Percentiles rank a stretch among this genome's conserved stretches.
Conservation (phyloP, 306 rosid species). For the Quillaja saponaria region DNA sequence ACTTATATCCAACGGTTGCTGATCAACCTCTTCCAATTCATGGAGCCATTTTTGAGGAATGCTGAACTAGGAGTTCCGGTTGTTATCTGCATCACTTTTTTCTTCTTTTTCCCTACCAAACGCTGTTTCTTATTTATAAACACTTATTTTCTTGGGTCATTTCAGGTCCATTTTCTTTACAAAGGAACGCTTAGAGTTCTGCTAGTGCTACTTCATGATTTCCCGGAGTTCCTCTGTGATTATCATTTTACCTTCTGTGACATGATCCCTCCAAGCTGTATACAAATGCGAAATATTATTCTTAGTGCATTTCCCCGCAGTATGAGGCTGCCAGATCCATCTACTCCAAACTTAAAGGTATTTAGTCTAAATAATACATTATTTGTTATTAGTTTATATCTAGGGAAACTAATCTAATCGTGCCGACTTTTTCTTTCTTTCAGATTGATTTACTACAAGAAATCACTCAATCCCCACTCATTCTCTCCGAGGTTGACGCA, state of each 20-base stretch:
- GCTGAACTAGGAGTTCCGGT: conserved; percentile 92
- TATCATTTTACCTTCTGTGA: conserved; percentile 96
- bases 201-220: conserved; percentile 94
- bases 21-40: conserved; percentile 86
- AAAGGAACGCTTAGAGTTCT: conserved; percentile 96
- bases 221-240: conserved; percentile 94
- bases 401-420: conserved; percentile 5
- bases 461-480: conserved; percentile 82
- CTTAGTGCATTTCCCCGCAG: conserved; percentile 97
- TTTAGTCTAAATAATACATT: not conserved
- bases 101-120: conserved; percentile 9
- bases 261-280: conserved; percentile 95
- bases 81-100: conserved; percentile 31
- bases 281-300: conserved; percentile 95
- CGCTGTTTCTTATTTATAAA: not conserved
- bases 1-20: conserved; percentile 81
- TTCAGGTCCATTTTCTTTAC: conserved; percentile 77
- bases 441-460: conserved; percentile 97
- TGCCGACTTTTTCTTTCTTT: conserved; percentile 19
- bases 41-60: conserved; percentile 96
- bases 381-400: conserved; percentile 6
- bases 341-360: conserved; percentile 92
- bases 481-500: conserved; percentile 91
- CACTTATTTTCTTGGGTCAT: not conserved
- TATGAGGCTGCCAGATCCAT: conserved; percentile 97